These are phyloP conservation scores for Aspergillus fumigatus DNA, from an alignment of 2,329 filamentous ascomycete species.

Conservation along the genomic window DNA sequence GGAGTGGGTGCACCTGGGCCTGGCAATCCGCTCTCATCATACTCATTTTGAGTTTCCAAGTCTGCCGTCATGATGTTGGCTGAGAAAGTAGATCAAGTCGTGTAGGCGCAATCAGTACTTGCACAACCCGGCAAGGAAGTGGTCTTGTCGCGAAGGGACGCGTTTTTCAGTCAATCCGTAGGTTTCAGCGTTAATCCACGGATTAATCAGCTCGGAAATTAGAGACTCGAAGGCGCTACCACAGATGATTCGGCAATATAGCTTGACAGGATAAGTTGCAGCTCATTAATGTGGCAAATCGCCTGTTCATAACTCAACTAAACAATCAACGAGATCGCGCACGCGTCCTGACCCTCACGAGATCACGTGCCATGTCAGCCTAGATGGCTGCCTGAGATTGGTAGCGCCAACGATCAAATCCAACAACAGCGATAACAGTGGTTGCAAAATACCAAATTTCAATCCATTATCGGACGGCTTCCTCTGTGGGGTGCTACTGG, in stretches of 20 bases:
- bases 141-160: conserved; percentile 9
- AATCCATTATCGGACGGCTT: not conserved
- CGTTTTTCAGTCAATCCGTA: conserved; percentile 12
- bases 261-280: not conserved
- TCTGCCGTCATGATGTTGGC: conserved; percentile 40
- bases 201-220: not conserved
- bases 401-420: not conserved
- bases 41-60: conserved; percentile 64
- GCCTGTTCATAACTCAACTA: conserved; percentile 5
- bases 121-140: not conserved
- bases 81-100: not conserved
- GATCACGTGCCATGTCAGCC: conserved; percentile 28
- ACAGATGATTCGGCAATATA: not conserved
- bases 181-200: not conserved
- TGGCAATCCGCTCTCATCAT: conserved; percentile 69
- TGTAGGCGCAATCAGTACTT: not conserved
- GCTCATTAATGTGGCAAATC: conserved; percentile 21
- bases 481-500: not conserved
- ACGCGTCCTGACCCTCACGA: conserved; percentile 35
- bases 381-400: conserved; percentile 7
- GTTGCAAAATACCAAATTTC: too few relatives aligned
- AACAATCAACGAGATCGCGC: conserved; percentile 11
- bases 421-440: not conserved
- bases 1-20: conserved; percentile 93
- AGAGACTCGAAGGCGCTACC: not conserved